Conservation (phyloP, 768 basidiomycete species). For the Suillus hirtellus region DNA sequence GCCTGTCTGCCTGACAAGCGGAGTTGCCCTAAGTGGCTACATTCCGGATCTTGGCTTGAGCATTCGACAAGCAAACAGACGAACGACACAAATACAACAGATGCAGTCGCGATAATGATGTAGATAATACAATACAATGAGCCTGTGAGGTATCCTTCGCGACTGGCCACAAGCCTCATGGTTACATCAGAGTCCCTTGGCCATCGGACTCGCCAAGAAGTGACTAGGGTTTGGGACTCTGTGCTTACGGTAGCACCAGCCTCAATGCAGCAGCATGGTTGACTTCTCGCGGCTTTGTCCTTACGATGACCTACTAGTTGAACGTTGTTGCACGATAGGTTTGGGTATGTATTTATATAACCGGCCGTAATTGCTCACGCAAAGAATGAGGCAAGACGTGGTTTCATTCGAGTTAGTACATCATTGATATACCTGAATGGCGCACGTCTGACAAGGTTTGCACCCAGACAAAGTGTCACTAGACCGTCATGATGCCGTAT, state of each 20-base stretch:
- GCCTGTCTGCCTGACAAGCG: conserved; percentile 18
- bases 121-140: not conserved
- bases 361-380: not conserved
- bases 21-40: not conserved
- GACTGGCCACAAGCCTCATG: not conserved
- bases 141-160: not conserved
- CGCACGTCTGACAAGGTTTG: not conserved
- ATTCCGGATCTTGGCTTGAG: not conserved
- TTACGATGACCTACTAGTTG: not conserved
- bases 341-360: not conserved
- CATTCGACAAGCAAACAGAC: not conserved
- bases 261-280: not conserved
- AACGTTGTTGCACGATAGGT: too few species aligned
- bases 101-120: not conserved
- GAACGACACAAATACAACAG: not conserved
- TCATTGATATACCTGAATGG: not conserved
- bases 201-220: not conserved
- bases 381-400: not conserved
- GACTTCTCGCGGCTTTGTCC: not conserved
- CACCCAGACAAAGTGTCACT: not conserved
- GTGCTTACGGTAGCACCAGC: not conserved
- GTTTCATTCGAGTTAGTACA: not conserved
- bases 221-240: not conserved
- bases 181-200: not conserved
- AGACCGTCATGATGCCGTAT: not conserved